These are phyloP conservation scores for Codiaeum variegatum DNA, from an alignment of 441 rosid genomes.

Conservation along the genomic window DNA sequence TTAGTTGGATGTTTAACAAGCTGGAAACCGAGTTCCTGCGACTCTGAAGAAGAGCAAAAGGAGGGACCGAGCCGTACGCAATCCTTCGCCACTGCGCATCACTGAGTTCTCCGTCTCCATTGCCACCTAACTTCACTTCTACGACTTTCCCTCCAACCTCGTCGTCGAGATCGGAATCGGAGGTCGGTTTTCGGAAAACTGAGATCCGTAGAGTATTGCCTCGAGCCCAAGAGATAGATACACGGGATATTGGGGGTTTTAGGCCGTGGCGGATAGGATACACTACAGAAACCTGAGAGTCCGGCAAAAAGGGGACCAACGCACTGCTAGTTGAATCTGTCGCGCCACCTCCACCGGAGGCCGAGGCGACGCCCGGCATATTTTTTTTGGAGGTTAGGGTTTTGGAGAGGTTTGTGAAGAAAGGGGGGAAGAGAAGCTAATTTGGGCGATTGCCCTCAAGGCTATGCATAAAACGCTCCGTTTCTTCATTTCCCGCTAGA, in stretches of 20 bases:
- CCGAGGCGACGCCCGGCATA: slow-evolving; percentile 53
- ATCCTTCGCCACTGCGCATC: slow-evolving; percentile 76
- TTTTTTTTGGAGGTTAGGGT: slow-evolving; percentile 26
- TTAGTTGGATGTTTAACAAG: slow-evolving; percentile 53
- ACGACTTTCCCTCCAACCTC: slow-evolving; percentile 66
- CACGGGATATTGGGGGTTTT: slow-evolving; percentile 57
- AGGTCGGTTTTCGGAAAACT: slow-evolving; percentile 33
- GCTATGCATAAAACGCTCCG: slow-evolving; percentile 1
- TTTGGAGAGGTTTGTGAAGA: slow-evolving; percentile 28
- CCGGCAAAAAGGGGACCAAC: slow-evolving; percentile 39
- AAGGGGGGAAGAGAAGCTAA: background rate
- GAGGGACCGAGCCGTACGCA: slow-evolving; percentile 80
- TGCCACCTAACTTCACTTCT: slow-evolving; percentile 57
- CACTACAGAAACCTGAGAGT: slow-evolving; percentile 31
- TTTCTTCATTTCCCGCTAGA: slow-evolving; percentile 6
- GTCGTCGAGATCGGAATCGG: slow-evolving; percentile 22
- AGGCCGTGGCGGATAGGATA: slow-evolving; percentile 66
- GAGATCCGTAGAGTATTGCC: slow-evolving; percentile 85
- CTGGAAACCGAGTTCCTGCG: slow-evolving; percentile 55
- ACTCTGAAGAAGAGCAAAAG: slow-evolving; percentile 84
- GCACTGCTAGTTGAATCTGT: slow-evolving; percentile 28
- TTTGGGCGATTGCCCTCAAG: background rate
- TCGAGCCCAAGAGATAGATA: slow-evolving; percentile 79
- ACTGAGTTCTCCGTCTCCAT: slow-evolving; percentile 56
- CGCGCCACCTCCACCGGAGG: slow-evolving; percentile 23